phyloP scores from a whole-genome alignment of 148 eudicot genomes.

The Pharnaceum exiguum region DNA sequence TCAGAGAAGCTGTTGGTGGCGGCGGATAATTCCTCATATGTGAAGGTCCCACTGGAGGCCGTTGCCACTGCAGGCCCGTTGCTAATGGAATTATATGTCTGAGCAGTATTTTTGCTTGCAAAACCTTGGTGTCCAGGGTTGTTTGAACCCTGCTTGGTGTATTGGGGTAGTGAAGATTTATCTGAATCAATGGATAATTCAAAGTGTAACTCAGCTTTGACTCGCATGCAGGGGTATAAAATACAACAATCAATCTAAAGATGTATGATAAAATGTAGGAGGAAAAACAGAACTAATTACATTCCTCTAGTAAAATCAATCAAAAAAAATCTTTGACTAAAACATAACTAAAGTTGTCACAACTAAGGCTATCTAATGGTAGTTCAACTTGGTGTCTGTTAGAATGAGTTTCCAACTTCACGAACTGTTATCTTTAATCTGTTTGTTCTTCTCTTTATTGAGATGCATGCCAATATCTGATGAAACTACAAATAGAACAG shows the following conservation, averaged over 20 bases:
- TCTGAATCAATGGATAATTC: slow-evolving; percentile 12
- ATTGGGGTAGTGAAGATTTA: slow-evolving; percentile 25
- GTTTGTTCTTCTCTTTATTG: no score
- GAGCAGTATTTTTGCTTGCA: not conserved
- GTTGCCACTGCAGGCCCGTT: not conserved
- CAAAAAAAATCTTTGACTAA: no score
- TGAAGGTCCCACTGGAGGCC: slow-evolving; percentile 30
- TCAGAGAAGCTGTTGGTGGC: slow-evolving; percentile 44
- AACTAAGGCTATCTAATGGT: no score
- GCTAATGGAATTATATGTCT: not conserved
- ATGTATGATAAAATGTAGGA: no score
- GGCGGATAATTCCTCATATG: slow-evolving; percentile 31
- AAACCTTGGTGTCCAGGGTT: slow-evolving; percentile 6
- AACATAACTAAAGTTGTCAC: no score
- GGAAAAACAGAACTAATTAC: no score
- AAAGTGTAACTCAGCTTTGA: not conserved
- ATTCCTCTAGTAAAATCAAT: no score
- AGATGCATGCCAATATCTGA: not conserved
- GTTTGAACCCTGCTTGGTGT: slow-evolving; percentile 22
- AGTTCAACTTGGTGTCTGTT: no score
- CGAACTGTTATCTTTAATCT: no score
- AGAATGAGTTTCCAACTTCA: no score
- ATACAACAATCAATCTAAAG: no score
- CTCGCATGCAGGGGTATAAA: not conserved
- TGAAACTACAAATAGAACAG: not conserved